Conservation (phyloP, 225 moss, liverwort and hornwort genomes). For the Takakia lepidozioides region DNA sequence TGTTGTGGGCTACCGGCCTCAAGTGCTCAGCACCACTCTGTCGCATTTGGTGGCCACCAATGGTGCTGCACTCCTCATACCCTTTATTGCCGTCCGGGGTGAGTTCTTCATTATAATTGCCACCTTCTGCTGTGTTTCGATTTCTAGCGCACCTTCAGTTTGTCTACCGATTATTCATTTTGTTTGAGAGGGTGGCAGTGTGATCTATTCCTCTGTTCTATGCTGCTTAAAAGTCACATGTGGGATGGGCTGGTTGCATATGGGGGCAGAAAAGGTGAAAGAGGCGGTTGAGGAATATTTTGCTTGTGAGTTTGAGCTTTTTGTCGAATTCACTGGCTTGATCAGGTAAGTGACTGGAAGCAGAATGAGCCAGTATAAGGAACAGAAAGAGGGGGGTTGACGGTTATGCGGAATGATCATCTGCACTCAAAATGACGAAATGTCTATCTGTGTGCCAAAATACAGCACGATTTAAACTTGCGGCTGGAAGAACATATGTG, state of each 20-base stretch:
- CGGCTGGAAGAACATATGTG: no score
- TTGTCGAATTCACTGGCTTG: constrained; percentile 84
- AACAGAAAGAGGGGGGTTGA: no score
- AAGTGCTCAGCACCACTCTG: constrained; percentile 73
- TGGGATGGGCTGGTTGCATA: not conserved
- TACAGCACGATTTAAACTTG: no score
- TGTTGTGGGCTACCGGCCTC: constrained; percentile 81
- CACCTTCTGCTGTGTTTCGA: no score
- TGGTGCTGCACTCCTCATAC: constrained; percentile 67
- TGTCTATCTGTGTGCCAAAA: no score
- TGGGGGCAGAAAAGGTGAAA: constrained; percentile 61
- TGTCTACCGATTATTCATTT: no score
- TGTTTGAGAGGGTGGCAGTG: no score
- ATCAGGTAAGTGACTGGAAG: constrained; percentile 75
- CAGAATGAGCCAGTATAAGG: no score
- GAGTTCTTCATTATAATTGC: not conserved
- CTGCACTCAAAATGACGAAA: no score
- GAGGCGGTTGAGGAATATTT: constrained; percentile 75
- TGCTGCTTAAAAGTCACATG: not conserved
- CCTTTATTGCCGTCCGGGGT: constrained; percentile 54
- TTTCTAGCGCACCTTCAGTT: no score
- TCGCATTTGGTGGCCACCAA: constrained; percentile 85
- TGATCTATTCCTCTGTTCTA: no score
- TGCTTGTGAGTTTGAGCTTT: constrained; percentile 79
- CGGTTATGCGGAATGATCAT: no score